Percentiles rank a stretch among this genome's conserved stretches.
Conservation (phyloP, 129 eudicot species). For the Heracleum sosnowskyi region DNA sequence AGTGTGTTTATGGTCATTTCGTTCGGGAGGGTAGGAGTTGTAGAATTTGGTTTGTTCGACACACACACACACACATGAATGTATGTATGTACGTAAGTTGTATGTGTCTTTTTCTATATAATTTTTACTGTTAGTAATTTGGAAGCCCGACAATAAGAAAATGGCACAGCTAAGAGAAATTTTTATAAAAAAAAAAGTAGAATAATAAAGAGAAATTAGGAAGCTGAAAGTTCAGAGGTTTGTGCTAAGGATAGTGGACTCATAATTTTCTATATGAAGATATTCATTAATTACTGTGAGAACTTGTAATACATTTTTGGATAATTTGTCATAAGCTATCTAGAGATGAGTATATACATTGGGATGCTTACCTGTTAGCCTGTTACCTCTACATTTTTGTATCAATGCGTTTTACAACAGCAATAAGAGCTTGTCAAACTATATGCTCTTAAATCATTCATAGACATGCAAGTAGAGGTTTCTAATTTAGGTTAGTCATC, state of each 20-base stretch:
- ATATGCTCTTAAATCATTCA: not conserved
- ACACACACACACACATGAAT: too few relatives aligned
- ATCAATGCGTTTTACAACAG: not conserved
- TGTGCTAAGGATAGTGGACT: not conserved
- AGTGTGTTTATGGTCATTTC: not conserved
- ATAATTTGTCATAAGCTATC: not conserved
- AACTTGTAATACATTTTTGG: not conserved
- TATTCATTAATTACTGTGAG: not conserved
- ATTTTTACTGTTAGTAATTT: not conserved
- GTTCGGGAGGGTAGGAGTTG: not conserved
- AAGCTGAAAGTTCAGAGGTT: not conserved
- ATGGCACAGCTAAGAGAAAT: not conserved
- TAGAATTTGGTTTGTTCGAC: not conserved
- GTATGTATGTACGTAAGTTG: not conserved
- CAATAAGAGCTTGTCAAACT: not conserved
- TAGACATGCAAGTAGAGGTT: conserved; percentile 1
- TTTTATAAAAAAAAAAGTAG: too few relatives aligned
- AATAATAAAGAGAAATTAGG: not conserved
- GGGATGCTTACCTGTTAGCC: not conserved
- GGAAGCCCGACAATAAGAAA: not conserved
- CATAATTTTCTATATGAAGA: not conserved
- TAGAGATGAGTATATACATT: not conserved
- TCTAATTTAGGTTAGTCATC: not conserved
- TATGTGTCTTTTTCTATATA: not conserved
- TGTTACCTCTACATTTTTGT: not conserved